Percentiles rank a stretch among this genome's conserved stretches.
These are phyloP conservation scores for Camelina sativa DNA, from an alignment of 345 rosid genomes.

Conservation along the genomic window DNA sequence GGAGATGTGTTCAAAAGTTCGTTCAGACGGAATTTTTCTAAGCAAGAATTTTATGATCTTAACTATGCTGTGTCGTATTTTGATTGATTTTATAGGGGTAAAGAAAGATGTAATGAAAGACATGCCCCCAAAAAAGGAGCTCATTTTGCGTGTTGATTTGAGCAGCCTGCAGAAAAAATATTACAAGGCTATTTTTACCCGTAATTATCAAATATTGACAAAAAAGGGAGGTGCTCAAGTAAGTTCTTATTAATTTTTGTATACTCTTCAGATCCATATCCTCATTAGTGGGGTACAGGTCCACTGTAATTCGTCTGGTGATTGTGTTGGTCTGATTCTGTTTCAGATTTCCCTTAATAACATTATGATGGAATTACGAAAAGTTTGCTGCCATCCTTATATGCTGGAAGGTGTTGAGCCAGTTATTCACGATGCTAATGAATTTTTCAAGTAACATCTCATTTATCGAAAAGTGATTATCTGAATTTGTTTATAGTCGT, in stretches of 20 bases:
- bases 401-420: constrained; percentile 98
- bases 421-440: constrained; percentile 61
- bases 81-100: constrained; percentile 69
- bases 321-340: constrained; percentile 32
- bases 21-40: background rate
- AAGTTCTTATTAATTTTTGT: constrained; percentile 26
- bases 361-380: constrained; percentile 98
- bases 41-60: constrained; percentile 12
- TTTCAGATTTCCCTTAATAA: constrained; percentile 91
- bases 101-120: constrained; percentile 99
- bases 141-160: constrained; percentile 92
- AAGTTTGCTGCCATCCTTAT: constrained; percentile 98
- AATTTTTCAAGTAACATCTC: constrained; percentile 72
- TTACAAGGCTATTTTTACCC: constrained; percentile 96
- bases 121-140: constrained; percentile 98
- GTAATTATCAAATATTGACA: constrained; percentile 88
- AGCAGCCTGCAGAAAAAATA: constrained; percentile 95
- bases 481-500: background rate
- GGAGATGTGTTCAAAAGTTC: constrained; percentile 25
- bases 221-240: constrained; percentile 98
- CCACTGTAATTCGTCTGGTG: constrained; percentile 28
- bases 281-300: constrained; percentile 29
- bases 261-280: constrained; percentile 1
- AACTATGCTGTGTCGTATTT: constrained; percentile 28
- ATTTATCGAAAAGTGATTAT: constrained; percentile 16